Conservation (phyloP, 495 filamentous ascomycete species). For the Penicillium samsonianum region DNA sequence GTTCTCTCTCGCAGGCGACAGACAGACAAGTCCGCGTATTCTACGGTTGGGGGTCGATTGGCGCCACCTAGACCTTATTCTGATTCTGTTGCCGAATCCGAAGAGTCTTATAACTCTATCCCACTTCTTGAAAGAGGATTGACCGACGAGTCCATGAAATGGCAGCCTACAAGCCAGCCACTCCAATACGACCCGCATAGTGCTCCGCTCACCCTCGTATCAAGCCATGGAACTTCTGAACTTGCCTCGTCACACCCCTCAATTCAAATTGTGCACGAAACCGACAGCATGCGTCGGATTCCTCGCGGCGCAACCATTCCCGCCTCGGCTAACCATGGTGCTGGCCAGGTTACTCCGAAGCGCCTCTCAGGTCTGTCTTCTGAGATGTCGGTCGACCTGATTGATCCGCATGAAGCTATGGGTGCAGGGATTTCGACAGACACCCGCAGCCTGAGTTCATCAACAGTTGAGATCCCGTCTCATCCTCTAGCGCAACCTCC, state of each 20-base stretch:
- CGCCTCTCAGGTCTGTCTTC: slow-evolving; percentile 74
- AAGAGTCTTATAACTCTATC: slow-evolving; percentile 74
- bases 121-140: slow-evolving; percentile 75
- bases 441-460: slow-evolving; percentile 41
- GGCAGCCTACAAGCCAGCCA: slow-evolving; percentile 25
- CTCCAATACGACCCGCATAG: slow-evolving; percentile 13
- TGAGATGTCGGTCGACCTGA: slow-evolving; percentile 71
- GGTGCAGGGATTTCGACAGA: slow-evolving; percentile 37
- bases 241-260: slow-evolving; percentile 48
- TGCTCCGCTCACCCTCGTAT: slow-evolving; percentile 28
- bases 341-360: slow-evolving; percentile 22
- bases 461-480: slow-evolving; percentile 54
- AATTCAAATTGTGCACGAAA: slow-evolving; percentile 58
- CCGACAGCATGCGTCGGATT: slow-evolving; percentile 58
- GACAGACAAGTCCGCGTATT: slow-evolving; percentile 35
- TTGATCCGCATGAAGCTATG: slow-evolving; percentile 50
- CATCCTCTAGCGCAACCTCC: slow-evolving; percentile 73
- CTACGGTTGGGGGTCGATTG: slow-evolving; percentile 32
- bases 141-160: slow-evolving; percentile 57
- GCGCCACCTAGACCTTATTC: slow-evolving; percentile 40
- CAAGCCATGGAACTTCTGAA: slow-evolving; percentile 34
- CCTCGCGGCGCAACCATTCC: slow-evolving; percentile 48
- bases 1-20: slow-evolving; percentile 26
- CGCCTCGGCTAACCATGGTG: slow-evolving; percentile 24
- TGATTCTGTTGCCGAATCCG: slow-evolving; percentile 51